Evolutionary conservation across 371 early-diverging fungal genomes (phyloP).

Genomic region (Blastocladiella emersonii): DNA sequence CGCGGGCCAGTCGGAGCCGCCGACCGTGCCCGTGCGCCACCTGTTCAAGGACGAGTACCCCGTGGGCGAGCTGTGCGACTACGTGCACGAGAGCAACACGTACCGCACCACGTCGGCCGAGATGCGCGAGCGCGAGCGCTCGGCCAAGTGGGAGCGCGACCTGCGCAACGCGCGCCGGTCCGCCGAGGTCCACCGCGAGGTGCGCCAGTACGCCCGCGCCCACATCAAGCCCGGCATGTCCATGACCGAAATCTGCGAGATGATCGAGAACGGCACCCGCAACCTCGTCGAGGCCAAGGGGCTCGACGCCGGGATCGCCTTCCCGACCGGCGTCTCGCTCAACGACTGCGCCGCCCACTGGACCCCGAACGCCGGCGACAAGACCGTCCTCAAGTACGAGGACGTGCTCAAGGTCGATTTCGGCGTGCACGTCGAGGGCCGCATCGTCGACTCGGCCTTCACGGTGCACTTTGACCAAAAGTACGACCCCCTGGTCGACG

Average conservation of each 20-base stretch:
- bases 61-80: conserved; percentile 54
- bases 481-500: conserved; percentile 76
- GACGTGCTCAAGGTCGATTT: conserved; percentile 99
- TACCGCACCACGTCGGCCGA: conserved; percentile 69
- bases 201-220: conserved; percentile 70
- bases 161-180: conserved; percentile 64
- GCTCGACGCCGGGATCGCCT: conserved; percentile 86
- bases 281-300: conserved; percentile 81
- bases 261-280: conserved; percentile 92
- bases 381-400: conserved; percentile 71
- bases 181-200: conserved; percentile 85
- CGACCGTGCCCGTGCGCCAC: conserved; percentile 60
- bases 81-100: conserved; percentile 55
- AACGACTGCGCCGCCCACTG: conserved; percentile 99
- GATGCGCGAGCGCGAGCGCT: conserved; percentile 57
- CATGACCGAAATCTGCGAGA: conserved; percentile 84
- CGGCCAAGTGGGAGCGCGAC: conserved; percentile 77
- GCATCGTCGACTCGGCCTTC: conserved; percentile 98
- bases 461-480: conserved; percentile 91
- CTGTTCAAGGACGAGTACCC: conserved; percentile 55
- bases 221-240: conserved; percentile 91
- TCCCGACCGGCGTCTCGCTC: conserved; percentile 97
- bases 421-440: conserved; percentile 92
- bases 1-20: conserved; percentile 40
- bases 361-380: conserved; percentile 96